Conservation (phyloP, 352 stramenopile genomes). For the Bremia lactucae region DNA sequence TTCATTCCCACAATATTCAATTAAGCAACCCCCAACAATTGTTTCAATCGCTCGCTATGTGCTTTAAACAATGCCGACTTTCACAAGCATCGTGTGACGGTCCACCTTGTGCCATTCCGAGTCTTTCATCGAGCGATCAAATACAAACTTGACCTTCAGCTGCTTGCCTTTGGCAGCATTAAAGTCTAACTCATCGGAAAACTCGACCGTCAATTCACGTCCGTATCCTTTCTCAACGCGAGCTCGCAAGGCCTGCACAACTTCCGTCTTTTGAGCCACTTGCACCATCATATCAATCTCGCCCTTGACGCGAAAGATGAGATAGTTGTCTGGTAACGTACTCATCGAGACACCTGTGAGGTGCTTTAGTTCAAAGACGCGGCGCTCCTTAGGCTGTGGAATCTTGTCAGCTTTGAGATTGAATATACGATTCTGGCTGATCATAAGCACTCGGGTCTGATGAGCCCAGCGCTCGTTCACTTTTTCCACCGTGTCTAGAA, state of each 20-base stretch:
- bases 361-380: constrained; percentile 48
- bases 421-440: constrained; percentile 65
- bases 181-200: constrained; percentile 60
- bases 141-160: constrained; percentile 58
- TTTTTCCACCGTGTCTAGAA: constrained; percentile 61
- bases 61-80: constrained; percentile 58
- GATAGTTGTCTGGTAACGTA: constrained; percentile 71
- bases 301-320: constrained; percentile 64
- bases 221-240: constrained; percentile 44
- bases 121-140: constrained; percentile 49
- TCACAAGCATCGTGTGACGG: constrained; percentile 62
- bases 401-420: constrained; percentile 82
- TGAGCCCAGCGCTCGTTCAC: constrained; percentile 80
- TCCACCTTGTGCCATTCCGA: constrained; percentile 56
- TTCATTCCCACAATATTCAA: no score
- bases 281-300: constrained; percentile 65
- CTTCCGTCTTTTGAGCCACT: constrained; percentile 70
- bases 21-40: no score
- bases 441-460: constrained; percentile 64
- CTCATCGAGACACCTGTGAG: constrained; percentile 62
- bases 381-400: constrained; percentile 72
- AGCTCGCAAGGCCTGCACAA: constrained; percentile 62
- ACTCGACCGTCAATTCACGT: constrained; percentile 52
- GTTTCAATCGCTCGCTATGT: not conserved
- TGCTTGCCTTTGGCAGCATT: constrained; percentile 58